Evolutionary conservation across 208 protist genomes (phyloP).

Genomic region (Leishmania amazonensis): DNA sequence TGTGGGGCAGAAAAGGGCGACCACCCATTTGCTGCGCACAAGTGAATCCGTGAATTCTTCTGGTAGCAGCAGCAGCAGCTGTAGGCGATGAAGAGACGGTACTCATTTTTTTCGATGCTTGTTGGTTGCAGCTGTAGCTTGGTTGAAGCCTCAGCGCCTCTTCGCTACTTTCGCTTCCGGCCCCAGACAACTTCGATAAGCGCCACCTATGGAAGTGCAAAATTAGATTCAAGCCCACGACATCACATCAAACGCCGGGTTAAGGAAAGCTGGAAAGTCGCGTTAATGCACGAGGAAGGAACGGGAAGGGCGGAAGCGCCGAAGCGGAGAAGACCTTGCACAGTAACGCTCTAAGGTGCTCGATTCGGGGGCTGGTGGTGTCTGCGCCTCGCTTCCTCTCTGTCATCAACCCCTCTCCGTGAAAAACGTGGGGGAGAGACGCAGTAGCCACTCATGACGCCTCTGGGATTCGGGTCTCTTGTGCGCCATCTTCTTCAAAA

Average conservation of each 20-base stretch:
- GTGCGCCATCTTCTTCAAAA: constrained; percentile 25
- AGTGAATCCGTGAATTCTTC: neutral
- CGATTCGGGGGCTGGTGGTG: too few relatives aligned
- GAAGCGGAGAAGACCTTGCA: too few relatives aligned
- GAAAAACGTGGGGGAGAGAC: too few relatives aligned
- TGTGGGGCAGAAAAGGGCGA: neutral
- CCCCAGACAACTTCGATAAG: neutral
- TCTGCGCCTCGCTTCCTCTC: neutral
- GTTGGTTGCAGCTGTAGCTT: neutral
- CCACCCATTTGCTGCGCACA: neutral
- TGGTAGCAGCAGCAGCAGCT: neutral
- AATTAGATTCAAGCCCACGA: neutral
- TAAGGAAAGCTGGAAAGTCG: neutral
- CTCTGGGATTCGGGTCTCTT: neutral
- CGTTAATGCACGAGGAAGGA: too few relatives aligned
- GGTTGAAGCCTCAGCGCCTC: neutral
- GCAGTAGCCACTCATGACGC: too few relatives aligned
- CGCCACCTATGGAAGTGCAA: neutral
- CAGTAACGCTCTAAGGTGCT: too few relatives aligned
- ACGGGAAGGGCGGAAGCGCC: neutral
- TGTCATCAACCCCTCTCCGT: too few relatives aligned
- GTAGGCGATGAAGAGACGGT: neutral
- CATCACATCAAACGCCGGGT: too few relatives aligned
- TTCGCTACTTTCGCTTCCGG: too few relatives aligned
- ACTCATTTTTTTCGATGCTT: neutral